Evolutionary conservation across 2,329 filamentous ascomycete species (phyloP).

Genomic region (Cytospora mali): DNA sequence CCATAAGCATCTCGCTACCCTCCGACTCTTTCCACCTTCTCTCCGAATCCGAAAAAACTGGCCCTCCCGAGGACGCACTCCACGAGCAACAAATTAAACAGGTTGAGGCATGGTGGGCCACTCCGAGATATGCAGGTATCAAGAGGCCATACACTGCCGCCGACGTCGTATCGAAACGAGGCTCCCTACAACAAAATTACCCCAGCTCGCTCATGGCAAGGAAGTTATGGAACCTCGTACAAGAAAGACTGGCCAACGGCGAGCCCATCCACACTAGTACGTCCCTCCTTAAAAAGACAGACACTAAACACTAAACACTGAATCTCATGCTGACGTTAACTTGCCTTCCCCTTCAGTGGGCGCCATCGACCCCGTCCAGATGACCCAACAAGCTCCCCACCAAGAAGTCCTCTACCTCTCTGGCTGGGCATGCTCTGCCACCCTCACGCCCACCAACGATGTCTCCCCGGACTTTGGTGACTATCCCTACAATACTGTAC

Average conservation of each 20-base stretch:
- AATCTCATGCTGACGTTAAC: background rate
- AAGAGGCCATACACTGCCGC: slow-evolving; percentile 87
- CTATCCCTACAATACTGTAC: slow-evolving; percentile 98
- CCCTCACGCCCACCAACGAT: slow-evolving; percentile 92
- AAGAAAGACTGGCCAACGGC: slow-evolving; percentile 74
- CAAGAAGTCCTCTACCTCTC: slow-evolving; percentile 96
- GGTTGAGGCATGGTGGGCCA: slow-evolving; percentile 89
- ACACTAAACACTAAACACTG: background rate
- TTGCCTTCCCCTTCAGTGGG: slow-evolving; percentile 64
- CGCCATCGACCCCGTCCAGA: slow-evolving; percentile 97
- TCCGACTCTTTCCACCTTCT: slow-evolving; percentile 87
- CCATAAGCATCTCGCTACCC: slow-evolving; percentile 61
- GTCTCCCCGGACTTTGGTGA: slow-evolving; percentile 98
- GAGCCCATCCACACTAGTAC: slow-evolving; percentile 91
- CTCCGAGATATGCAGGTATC: slow-evolving; percentile 83
- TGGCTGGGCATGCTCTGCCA: slow-evolving; percentile 95
- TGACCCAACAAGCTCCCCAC: slow-evolving; percentile 96
- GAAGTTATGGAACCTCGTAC: slow-evolving; percentile 89
- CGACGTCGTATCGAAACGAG: slow-evolving; percentile 92
- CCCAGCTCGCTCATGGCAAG: slow-evolving; percentile 93
- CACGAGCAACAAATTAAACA: slow-evolving; percentile 83
- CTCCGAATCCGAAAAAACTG: slow-evolving; percentile 74
- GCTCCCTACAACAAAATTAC: slow-evolving; percentile 82
- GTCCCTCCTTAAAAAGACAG: slow-evolving; percentile 36
- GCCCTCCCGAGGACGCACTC: slow-evolving; percentile 79